Percentiles rank a stretch among this genome's conserved stretches.
phyloP scores from a whole-genome alignment of 2,329 filamentous ascomycete species.

The Nothophoma quercina region DNA sequence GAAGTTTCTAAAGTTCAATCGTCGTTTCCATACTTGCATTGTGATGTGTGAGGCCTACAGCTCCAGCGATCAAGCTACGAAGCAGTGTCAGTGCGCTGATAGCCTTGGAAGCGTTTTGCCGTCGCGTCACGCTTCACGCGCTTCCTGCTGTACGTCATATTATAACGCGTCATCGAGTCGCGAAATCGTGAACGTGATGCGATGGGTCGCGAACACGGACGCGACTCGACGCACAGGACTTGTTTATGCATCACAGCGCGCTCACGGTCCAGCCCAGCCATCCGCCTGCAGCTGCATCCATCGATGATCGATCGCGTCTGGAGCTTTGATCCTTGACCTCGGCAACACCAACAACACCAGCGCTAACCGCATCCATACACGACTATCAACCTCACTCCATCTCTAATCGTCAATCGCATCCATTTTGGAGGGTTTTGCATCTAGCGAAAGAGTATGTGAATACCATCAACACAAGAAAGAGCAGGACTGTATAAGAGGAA shows the following conservation, averaged over 20 bases:
- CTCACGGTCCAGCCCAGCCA: slow-evolving; percentile 7
- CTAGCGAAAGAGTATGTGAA: neutral
- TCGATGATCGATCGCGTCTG: slow-evolving; percentile 10
- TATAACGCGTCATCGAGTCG: slow-evolving; percentile 9
- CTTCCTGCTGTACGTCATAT: slow-evolving; percentile 3
- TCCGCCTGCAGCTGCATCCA: neutral
- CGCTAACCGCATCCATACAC: slow-evolving; percentile 13
- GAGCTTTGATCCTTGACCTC: slow-evolving; percentile 12
- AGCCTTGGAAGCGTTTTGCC: neutral
- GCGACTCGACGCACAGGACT: slow-evolving; percentile 8
- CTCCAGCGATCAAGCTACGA: neutral
- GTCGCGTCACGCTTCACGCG: slow-evolving; percentile 14
- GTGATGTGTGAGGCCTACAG: neutral
- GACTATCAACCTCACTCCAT: slow-evolving; percentile 13
- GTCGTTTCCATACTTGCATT: neutral
- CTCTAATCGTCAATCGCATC: neutral
- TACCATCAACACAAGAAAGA: neutral
- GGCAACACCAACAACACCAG: slow-evolving; percentile 4
- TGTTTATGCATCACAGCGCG: slow-evolving; percentile 7
- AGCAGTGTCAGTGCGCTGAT: neutral
- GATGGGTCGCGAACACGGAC: slow-evolving; percentile 14
- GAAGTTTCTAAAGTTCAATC: slow-evolving; percentile 16
- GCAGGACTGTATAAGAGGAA: neutral
- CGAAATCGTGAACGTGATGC: neutral
- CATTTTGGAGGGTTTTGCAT: neutral